Base-by-base conservation (phyloP, 768 basidiomycete species). In the Mycena amicta region DNA sequence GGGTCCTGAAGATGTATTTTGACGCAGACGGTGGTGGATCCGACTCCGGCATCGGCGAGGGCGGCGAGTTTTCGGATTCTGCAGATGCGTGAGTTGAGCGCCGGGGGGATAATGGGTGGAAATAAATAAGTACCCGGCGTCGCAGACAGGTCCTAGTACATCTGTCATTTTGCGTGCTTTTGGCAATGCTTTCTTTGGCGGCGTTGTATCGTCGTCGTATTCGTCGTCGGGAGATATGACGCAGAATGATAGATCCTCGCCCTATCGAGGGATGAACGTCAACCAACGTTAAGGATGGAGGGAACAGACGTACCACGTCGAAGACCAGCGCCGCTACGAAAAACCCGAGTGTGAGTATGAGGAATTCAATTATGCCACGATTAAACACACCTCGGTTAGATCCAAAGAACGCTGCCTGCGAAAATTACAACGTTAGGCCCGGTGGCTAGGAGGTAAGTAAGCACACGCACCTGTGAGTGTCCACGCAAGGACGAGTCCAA, bases 11-110 rank as follows among this genome's bases (percentile, higher is more conserved):
- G 12, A 8, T 15, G 13, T n/a, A n/a, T n/a, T n/a, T n/a, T n/a
- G n/a, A n/a, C n/a, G n/a, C n/a, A n/a, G n/a, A n/a, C n/a, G n/a
- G n/a, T n/a, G n/a, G n/a, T n/a, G n/a, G n/a, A n/a, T n/a, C n/a
- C n/a, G n/a, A n/a, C n/a, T n/a, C 28, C 13, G 55, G 37, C 33
- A 11, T 50, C 60, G 0, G 60, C 60, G 5, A 57, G 52, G 4
- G 46, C 37, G 4, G 40, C 55, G 15, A 61, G 5, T 27, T 57
- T 40, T 4, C 31, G 52, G 11, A 61, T 29, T 2, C 60, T 61
- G 26, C 3, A 11, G 37, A 43, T 6, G 2, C 3, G 15, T 40
- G 5, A 25, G 50, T n/a, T n/a, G n/a, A n/a, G n/a, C n/a, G n/a
- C n/a, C n/a, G n/a, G n/a, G n/a, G n/a, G n/a, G n/a, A 3, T 39